Evolutionary conservation across 2,329 filamentous ascomycete genomes (phyloP).

Genomic region (Fusarium ramigenum): DNA sequence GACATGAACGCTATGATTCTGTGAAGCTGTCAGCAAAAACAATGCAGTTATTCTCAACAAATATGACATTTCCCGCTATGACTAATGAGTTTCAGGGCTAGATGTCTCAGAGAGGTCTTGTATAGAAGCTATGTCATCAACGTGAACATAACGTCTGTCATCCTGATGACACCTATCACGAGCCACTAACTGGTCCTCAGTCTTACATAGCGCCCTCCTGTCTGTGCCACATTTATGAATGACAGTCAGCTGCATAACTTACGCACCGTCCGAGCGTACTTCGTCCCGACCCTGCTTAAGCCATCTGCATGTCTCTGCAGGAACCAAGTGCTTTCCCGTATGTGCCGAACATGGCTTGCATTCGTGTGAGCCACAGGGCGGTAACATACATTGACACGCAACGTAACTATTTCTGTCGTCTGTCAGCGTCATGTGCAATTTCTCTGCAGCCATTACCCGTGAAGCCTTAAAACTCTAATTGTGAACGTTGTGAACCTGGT

Average conservation of each 20-base stretch:
- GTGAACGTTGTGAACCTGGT: not conserved
- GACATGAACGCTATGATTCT: not conserved
- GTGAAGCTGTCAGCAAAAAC: not conserved
- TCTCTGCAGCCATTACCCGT: not conserved
- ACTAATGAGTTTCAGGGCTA: not conserved
- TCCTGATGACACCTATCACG: not conserved
- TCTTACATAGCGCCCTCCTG: not conserved
- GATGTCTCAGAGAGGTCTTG: fast-evolving
- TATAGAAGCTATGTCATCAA: not conserved
- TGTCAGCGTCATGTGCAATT: constrained; percentile 2
- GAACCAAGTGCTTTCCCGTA: not conserved
- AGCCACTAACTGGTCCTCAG: not conserved
- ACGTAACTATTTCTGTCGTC: not conserved
- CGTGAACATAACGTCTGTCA: not conserved
- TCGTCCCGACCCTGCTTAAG: not conserved
- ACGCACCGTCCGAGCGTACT: not conserved
- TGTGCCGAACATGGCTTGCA: not conserved
- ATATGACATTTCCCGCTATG: fast-evolving
- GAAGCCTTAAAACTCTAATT: constrained; percentile 6
- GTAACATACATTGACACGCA: not conserved
- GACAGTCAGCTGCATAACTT: not conserved
- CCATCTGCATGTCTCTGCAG: not conserved
- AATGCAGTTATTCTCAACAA: not conserved
- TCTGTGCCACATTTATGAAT: not conserved
- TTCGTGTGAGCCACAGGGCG: not conserved